Conservation (phyloP, 2,329 filamentous ascomycete species). For the Colletotrichum simmondsii region DNA sequence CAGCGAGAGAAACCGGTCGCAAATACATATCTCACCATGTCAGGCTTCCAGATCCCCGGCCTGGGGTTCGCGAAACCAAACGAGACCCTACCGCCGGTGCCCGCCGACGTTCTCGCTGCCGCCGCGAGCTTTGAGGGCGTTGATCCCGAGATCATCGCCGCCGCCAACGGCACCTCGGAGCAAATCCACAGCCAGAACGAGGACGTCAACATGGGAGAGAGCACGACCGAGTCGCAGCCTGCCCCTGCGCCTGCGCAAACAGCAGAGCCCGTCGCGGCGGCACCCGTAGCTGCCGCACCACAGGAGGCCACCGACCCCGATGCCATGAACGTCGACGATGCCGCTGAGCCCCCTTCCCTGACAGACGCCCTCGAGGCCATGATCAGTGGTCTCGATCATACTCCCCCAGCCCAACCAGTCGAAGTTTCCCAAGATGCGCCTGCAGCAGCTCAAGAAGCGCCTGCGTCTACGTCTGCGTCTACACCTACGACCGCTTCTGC, state of each 20-base stretch:
- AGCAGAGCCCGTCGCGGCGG: conserved; percentile 2
- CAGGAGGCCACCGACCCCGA: conserved; percentile 36
- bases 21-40: conserved; percentile 41
- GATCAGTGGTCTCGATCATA: conserved; percentile 48
- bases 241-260: neutral
- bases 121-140: conserved; percentile 40
- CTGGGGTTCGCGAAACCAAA: conserved; percentile 56
- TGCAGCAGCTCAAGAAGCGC: neutral
- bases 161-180: neutral
- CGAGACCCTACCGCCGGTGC: conserved; percentile 51
- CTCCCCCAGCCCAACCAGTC: neutral
- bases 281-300: neutral
- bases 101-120: conserved; percentile 44
- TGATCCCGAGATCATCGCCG: neutral
- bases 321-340: conserved; percentile 50
- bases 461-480: neutral
- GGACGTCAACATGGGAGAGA: conserved; percentile 22
- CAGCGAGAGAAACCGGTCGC: neutral
- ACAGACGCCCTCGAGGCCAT: conserved; percentile 57
- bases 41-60: conserved; percentile 56
- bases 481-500: neutral
- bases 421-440: neutral
- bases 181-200: conserved; percentile 4
- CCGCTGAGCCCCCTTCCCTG: conserved; percentile 49
- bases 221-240: neutral